A percentile compares a stretch with the other conserved stretches of the same genome.
Conservation (phyloP, 2,329 filamentous ascomycete species). For the Magnaporthales sp. region DNA sequence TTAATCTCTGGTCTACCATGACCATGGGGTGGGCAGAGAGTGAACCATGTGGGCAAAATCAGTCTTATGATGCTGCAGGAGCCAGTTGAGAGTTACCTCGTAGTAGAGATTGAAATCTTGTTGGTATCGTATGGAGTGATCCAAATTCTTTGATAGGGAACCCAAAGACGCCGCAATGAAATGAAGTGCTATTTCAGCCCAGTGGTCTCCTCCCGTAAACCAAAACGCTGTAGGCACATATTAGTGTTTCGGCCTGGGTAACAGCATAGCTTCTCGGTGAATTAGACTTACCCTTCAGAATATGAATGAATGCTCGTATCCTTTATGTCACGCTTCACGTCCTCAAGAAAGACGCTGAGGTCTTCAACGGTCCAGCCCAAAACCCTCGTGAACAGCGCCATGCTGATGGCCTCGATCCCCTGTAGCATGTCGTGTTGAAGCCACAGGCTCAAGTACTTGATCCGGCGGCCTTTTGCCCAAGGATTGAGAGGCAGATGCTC, state of each 20-base stretch:
- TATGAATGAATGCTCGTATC: conserved; percentile 16
- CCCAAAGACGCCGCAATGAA: background rate
- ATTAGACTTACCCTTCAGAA: conserved; percentile 14
- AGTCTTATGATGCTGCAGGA: background rate
- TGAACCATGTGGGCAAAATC: background rate
- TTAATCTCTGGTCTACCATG: conserved; percentile 39
- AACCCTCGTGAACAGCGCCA: conserved; percentile 17
- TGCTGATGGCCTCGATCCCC: conserved; percentile 15
- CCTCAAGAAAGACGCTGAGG: conserved; percentile 11
- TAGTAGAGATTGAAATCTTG: background rate
- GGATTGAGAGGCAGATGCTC: conserved; percentile 15
- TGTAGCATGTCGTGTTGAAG: conserved; percentile 15
- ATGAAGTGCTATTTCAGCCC: background rate
- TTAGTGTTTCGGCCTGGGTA: background rate
- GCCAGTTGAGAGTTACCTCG: background rate
- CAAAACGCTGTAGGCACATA: background rate
- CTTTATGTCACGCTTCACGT: conserved; percentile 14
- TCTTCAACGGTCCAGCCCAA: conserved; percentile 13
- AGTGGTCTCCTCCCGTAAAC: background rate
- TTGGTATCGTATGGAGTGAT: background rate
- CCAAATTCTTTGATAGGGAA: background rate
- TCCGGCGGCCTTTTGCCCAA: conserved; percentile 13
- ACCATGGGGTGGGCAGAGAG: conserved; percentile 31
- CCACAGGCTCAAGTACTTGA: conserved; percentile 15
- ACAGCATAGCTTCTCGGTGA: background rate